These are phyloP conservation scores for Barbatosphaeria neglecta DNA, from an alignment of 495 filamentous ascomycete species.

Conservation along the genomic window DNA sequence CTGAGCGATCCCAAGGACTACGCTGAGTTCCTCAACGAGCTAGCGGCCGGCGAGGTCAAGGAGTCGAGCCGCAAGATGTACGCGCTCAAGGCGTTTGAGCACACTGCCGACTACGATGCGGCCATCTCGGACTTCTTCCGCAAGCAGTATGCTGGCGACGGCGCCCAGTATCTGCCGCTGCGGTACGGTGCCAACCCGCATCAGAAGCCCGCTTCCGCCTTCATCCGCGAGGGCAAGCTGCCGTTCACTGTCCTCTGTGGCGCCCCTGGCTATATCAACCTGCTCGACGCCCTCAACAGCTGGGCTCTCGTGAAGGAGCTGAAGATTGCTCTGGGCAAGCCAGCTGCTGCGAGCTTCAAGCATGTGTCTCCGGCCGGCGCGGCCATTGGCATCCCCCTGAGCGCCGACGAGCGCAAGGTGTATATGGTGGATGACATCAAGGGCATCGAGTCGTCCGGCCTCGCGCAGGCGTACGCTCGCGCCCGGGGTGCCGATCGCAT, in stretches of 20 bases:
- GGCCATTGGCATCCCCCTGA: conserved; percentile 80
- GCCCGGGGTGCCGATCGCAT: conserved; percentile 92
- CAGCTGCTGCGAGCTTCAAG: conserved; percentile 98
- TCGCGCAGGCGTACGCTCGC: conserved; percentile 91
- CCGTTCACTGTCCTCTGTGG: conserved; percentile 97
- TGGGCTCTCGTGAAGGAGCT: conserved; percentile 97
- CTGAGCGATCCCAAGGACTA: conserved; percentile 90
- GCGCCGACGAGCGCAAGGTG: conserved; percentile 79
- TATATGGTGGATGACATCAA: conserved; percentile 97
- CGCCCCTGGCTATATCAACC: conserved; percentile 90
- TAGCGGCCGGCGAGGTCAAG: conserved; percentile 74
- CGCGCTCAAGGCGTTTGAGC: conserved; percentile 93
- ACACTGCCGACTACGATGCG: conserved; percentile 94
- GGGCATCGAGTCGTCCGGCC: conserved; percentile 67
- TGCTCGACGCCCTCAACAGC: conserved; percentile 90
- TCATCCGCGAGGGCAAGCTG: conserved; percentile 53
- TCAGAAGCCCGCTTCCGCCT: conserved; percentile 89
- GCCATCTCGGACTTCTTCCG: conserved; percentile 96
- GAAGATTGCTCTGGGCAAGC: conserved; percentile 69
- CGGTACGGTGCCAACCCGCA: conserved; percentile 96
- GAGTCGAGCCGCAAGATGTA: conserved; percentile 73
- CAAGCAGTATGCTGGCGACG: conserved; percentile 83
- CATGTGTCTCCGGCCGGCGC: conserved; percentile 96
- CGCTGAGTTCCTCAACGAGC: conserved; percentile 81
- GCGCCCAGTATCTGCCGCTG: conserved; percentile 69